Percentiles rank a stretch among this genome's conserved stretches.
phyloP scores from a whole-genome alignment of 1,284 basidiomycete species.

The Tetrapyrgos nigripes region DNA sequence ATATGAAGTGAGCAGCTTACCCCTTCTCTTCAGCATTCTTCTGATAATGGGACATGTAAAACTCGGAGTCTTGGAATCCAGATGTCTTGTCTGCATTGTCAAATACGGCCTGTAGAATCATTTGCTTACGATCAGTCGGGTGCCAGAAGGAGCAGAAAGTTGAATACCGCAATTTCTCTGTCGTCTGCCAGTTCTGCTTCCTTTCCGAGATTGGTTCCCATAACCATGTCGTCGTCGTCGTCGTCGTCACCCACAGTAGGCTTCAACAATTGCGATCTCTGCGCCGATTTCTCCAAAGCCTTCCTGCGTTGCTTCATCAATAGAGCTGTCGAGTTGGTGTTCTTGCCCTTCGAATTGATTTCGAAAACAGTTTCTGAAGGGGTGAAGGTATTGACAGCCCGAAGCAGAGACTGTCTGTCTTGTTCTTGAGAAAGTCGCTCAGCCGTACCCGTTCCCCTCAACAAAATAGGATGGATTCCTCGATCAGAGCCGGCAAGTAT shows the following conservation, averaged over 20 bases:
- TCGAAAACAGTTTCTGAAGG: constrained; percentile 95
- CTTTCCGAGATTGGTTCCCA: constrained; percentile 33
- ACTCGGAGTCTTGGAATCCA: constrained; percentile 82
- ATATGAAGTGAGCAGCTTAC: constrained; percentile 50
- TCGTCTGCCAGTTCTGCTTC: constrained; percentile 78
- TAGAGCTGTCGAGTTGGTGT: constrained; percentile 63
- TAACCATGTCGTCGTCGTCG: constrained; percentile 42
- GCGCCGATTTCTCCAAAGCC: constrained; percentile 71
- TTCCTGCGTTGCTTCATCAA: constrained; percentile 92
- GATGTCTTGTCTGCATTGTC: constrained; percentile 57
- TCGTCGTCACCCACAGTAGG: constrained; percentile 41
- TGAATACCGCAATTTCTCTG: constrained; percentile 72
- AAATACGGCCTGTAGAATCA: constrained; percentile 70
- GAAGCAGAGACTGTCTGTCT: constrained; percentile 73
- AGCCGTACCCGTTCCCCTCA: constrained; percentile 41
- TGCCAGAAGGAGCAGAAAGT: constrained; percentile 6
- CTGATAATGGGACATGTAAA: constrained; percentile 93
- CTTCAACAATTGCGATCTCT: constrained; percentile 48
- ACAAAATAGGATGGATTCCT: constrained; percentile 73
- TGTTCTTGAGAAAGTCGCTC: constrained; percentile 51
- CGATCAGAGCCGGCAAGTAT: constrained; percentile 72
- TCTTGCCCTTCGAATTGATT: constrained; percentile 78
- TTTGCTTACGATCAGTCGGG: constrained; percentile 2
- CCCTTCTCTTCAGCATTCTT: constrained; percentile 91
- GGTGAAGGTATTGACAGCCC: constrained; percentile 81